Conservation (phyloP, 495 filamentous ascomycete genomes). For the Parathielavia hyrcaniae region DNA sequence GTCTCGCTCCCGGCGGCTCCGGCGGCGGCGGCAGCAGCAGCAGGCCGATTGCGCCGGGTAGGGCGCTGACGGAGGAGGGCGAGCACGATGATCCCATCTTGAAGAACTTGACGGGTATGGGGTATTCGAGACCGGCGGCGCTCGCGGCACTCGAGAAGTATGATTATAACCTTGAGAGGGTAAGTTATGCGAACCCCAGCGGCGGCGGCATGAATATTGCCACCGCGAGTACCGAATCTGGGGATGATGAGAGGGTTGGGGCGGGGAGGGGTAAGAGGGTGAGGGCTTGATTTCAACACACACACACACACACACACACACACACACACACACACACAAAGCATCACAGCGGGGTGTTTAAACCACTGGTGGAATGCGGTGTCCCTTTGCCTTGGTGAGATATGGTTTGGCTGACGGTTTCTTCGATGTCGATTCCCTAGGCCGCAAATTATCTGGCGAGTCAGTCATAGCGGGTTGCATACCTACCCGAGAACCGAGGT, state of each 20-base stretch:
- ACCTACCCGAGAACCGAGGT: no score
- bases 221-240: not conserved
- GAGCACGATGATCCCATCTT: constrained; percentile 87
- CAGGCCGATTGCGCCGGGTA: constrained; percentile 41
- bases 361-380: not conserved
- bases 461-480: constrained; percentile 32
- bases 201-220: no score
- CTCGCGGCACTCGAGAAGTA: constrained; percentile 83
- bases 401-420: constrained; percentile 14
- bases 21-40: constrained; percentile 5
- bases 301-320: no score
- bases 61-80: constrained; percentile 66
- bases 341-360: no score
- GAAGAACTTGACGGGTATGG: constrained; percentile 86
- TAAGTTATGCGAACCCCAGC: constrained; percentile 40
- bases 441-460: constrained; percentile 45
- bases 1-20: not conserved
- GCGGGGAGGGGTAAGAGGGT: not conserved
- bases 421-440: constrained; percentile 24
- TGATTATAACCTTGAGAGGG: constrained; percentile 93
- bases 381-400: not conserved
- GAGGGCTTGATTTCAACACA: not conserved
- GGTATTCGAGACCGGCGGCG: constrained; percentile 73
- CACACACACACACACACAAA: no score
- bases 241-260: not conserved